Evolutionary conservation across 225 moss, liverwort and hornwort species (phyloP).

Genomic region (Polytrichum formosum): DNA sequence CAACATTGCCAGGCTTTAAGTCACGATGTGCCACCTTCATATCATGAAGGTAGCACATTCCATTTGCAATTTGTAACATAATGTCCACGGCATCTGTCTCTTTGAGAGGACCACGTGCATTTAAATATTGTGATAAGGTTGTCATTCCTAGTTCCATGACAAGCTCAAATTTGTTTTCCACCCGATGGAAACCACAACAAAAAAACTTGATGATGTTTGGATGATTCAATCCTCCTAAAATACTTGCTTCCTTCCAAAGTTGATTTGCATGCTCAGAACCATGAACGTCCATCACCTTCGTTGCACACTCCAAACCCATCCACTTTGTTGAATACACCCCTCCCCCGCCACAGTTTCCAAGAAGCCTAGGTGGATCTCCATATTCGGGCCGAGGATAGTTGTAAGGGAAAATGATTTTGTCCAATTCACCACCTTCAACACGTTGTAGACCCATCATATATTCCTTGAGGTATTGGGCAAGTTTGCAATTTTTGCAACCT

Average conservation of each 20-base stretch:
- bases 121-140: background rate
- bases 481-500: background rate
- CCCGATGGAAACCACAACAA: background rate
- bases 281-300: background rate
- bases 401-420: background rate
- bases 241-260: background rate
- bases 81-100: background rate
- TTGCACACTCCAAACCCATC: background rate
- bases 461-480: background rate
- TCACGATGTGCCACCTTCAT: slow-evolving; percentile 9
- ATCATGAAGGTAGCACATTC: slow-evolving; percentile 9
- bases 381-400: background rate
- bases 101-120: background rate
- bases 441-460: background rate
- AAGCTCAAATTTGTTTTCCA: background rate
- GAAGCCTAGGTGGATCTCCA: background rate
- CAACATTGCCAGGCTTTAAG: slow-evolving; percentile 6
- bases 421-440: background rate
- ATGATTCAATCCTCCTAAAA: background rate
- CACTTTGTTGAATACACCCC: background rate
- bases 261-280: too few species aligned
- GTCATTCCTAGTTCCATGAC: background rate
- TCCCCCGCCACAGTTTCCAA: background rate
- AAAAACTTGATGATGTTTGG: background rate
- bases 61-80: slow-evolving; percentile 6